Percentiles rank a stretch among this genome's conserved stretches.
These are phyloP conservation scores for Solanum chiquidenum DNA, from an alignment of 257 asterid genomes.

Conservation along the genomic window DNA sequence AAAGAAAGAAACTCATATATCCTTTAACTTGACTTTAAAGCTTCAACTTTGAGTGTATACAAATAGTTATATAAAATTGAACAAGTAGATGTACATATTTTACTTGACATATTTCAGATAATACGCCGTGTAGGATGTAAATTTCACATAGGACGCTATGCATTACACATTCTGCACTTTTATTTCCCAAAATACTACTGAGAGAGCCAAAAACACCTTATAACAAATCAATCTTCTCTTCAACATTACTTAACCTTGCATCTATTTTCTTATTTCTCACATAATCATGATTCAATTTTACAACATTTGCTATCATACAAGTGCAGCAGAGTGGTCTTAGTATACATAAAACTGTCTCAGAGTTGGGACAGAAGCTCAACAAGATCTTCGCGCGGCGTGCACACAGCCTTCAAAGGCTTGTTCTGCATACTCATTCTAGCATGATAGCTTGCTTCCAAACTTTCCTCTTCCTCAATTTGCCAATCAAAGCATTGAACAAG, in stretches of 20 bases:
- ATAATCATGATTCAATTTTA: neutral
- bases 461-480: constrained; percentile 12
- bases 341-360: neutral
- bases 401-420: constrained; percentile 32
- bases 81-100: no score
- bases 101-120: no score
- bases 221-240: neutral
- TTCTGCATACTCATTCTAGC: constrained; percentile 9
- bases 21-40: neutral
- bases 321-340: neutral
- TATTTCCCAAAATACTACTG: neutral
- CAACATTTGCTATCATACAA: neutral
- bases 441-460: constrained; percentile 9
- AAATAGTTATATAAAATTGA: no score
- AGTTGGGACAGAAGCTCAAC: constrained; percentile 18
- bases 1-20: no score
- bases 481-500: constrained; percentile 46
- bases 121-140: no score
- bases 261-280: neutral
- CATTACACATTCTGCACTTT: neutral
- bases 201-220: neutral
- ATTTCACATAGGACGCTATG: neutral
- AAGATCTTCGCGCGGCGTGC: constrained; percentile 14
- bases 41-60: neutral
- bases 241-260: neutral